Evolutionary conservation across 2,329 filamentous ascomycete genomes (phyloP).

Genomic region (Chrysoporthe cubensis): DNA sequence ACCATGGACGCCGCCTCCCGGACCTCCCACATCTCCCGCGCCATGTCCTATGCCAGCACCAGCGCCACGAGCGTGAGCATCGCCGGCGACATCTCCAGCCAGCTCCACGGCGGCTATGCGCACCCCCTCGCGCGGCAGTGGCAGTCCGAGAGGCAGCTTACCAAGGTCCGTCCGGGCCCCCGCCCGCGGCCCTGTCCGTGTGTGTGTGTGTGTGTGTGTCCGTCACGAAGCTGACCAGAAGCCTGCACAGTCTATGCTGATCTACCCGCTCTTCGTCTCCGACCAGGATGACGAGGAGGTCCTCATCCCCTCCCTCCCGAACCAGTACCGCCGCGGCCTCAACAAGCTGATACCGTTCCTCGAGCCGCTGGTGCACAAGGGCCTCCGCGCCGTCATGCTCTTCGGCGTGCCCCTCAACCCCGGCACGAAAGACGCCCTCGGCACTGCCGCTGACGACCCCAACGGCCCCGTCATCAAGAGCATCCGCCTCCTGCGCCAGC

Average conservation of each 20-base stretch:
- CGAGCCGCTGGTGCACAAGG: constrained; percentile 84
- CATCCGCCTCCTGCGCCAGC: constrained; percentile 81
- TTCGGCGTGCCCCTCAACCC: constrained; percentile 90
- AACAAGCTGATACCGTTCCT: constrained; percentile 86
- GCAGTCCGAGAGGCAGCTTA: constrained; percentile 84
- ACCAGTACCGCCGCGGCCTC: constrained; percentile 85
- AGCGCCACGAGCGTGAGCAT: constrained; percentile 72
- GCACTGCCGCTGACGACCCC: constrained; percentile 90
- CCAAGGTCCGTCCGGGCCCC: constrained; percentile 63
- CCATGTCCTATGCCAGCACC: constrained; percentile 69
- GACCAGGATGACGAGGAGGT: constrained; percentile 93
- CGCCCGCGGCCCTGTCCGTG: background rate
- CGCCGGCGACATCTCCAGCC: constrained; percentile 76
- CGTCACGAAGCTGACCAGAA: constrained; percentile 10
- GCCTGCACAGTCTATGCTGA: constrained; percentile 82
- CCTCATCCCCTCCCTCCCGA: constrained; percentile 86
- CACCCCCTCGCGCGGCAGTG: constrained; percentile 79
- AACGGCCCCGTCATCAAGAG: constrained; percentile 86
- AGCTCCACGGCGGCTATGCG: constrained; percentile 81
- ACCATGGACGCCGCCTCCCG: constrained; percentile 63
- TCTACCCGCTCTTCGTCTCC: constrained; percentile 95
- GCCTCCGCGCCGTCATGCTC: constrained; percentile 88
- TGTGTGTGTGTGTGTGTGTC: background rate
- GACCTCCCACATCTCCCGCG: constrained; percentile 64
- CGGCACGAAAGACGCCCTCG: constrained; percentile 84